Percentiles rank a stretch among this genome's conserved stretches.
Conservation (phyloP, 176 grass and related monocot genomes). For the Phoenix roebelenii region DNA sequence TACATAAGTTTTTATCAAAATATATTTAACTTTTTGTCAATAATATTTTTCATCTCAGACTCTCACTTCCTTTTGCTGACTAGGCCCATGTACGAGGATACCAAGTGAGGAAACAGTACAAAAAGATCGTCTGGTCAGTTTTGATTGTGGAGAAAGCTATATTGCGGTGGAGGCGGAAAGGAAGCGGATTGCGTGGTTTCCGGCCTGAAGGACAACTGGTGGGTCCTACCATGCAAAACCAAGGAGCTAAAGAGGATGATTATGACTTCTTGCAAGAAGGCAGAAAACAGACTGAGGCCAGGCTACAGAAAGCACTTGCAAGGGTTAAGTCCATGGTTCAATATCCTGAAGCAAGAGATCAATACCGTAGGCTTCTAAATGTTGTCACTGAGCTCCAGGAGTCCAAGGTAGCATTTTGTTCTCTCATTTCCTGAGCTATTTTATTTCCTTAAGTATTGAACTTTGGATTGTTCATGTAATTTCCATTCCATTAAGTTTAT, state of each 20-base stretch:
- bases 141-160: slow-evolving; percentile 86
- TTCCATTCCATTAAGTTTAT: too few species aligned
- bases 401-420: slow-evolving; percentile 37
- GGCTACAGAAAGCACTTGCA: slow-evolving; percentile 71
- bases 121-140: slow-evolving; percentile 83
- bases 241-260: slow-evolving; percentile 51
- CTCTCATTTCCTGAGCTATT: too few species aligned
- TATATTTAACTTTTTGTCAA: too few species aligned
- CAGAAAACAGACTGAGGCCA: slow-evolving; percentile 78
- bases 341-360: slow-evolving; percentile 97
- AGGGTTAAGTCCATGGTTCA: slow-evolving; percentile 95
- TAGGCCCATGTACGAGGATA: slow-evolving; percentile 95
- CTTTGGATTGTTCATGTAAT: too few species aligned
- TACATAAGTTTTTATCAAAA: too few species aligned
- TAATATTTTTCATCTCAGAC: neutral
- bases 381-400: slow-evolving; percentile 69
- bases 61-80: neutral
- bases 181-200: slow-evolving; percentile 55
- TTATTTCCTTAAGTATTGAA: too few species aligned
- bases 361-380: slow-evolving; percentile 68
- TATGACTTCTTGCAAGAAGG: slow-evolving; percentile 89
- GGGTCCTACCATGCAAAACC: slow-evolving; percentile 37
- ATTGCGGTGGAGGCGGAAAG: slow-evolving; percentile 86
- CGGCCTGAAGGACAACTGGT: slow-evolving; percentile 57
- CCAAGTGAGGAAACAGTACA: slow-evolving; percentile 77